Evolutionary conservation across 306 rosid genomes (phyloP).

Genomic region (Potentilla sterilis): DNA sequence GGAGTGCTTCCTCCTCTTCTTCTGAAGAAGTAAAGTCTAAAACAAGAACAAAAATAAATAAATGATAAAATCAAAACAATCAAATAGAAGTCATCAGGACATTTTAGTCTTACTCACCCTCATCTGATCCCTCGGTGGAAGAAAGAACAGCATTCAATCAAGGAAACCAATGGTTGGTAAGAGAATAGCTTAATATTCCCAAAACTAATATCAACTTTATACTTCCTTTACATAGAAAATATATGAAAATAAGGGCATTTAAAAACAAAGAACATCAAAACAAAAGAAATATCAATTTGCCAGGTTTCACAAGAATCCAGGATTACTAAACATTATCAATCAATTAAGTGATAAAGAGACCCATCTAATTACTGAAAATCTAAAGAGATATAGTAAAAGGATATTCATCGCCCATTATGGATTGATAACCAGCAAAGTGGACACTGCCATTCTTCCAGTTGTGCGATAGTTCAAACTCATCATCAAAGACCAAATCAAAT

Average conservation of each 20-base stretch:
- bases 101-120: conserved; percentile 31
- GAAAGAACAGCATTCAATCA: conserved; percentile 29
- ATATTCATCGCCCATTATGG: conserved; percentile 44
- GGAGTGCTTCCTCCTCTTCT: conserved; percentile 44
- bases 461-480: conserved; percentile 85
- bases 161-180: conserved; percentile 23
- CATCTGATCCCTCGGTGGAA: conserved; percentile 29
- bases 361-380: background rate
- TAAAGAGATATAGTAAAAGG: conserved; percentile 36
- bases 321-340: background rate
- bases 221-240: background rate
- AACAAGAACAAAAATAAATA: background rate
- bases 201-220: background rate
- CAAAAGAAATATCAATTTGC: too few relatives aligned
- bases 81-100: background rate
- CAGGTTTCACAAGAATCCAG: background rate
- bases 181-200: background rate
- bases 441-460: conserved; percentile 63
- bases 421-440: conserved; percentile 64
- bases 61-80: background rate
- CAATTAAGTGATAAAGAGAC: background rate
- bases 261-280: too few relatives aligned
- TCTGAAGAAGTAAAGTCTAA: conserved; percentile 40
- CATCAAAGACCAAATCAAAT: conserved; percentile 70
- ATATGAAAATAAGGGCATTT: too few relatives aligned